Evolutionary conservation across 2,329 filamentous ascomycete species (phyloP).

Genomic region (Penicillium italicum): DNA sequence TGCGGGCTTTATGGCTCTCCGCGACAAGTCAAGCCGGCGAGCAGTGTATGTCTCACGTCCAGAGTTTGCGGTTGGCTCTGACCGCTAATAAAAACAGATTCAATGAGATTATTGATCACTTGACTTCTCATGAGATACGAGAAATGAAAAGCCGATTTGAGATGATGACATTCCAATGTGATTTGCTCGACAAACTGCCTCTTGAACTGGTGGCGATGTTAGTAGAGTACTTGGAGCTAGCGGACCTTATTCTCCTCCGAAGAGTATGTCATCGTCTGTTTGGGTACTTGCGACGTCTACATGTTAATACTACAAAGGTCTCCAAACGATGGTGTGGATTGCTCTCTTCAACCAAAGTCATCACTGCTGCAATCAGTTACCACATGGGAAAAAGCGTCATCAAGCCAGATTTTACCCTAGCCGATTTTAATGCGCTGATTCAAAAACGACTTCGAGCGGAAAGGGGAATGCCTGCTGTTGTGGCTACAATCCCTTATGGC

Average conservation of each 20-base stretch:
- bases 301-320: conserved; percentile 23
- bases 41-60: conserved; percentile 9
- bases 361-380: conserved; percentile 3
- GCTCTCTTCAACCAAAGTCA: conserved; percentile 23
- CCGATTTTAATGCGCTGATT: not conserved
- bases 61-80: not conserved
- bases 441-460: not conserved
- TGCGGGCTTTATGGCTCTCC: conserved; percentile 22
- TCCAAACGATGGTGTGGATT: conserved; percentile 33
- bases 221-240: conserved; percentile 24
- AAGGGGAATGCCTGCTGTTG: not conserved
- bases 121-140: conserved; percentile 32
- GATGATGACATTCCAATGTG: conserved; percentile 26
- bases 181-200: conserved; percentile 34
- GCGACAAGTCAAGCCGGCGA: conserved; percentile 20
- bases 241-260: conserved; percentile 29
- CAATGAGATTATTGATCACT: conserved; percentile 26
- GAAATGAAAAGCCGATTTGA: conserved; percentile 24
- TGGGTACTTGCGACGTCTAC: not conserved
- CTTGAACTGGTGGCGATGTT: conserved; percentile 33
- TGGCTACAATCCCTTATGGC: not conserved
- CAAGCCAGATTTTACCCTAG: not conserved
- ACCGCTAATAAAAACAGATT: conserved; percentile 20
- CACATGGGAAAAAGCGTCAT: not conserved
- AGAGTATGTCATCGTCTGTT: conserved; percentile 21